phyloP scores from a whole-genome alignment of 352 stramenopile genomes.

The Blastocystis sp. region DNA sequence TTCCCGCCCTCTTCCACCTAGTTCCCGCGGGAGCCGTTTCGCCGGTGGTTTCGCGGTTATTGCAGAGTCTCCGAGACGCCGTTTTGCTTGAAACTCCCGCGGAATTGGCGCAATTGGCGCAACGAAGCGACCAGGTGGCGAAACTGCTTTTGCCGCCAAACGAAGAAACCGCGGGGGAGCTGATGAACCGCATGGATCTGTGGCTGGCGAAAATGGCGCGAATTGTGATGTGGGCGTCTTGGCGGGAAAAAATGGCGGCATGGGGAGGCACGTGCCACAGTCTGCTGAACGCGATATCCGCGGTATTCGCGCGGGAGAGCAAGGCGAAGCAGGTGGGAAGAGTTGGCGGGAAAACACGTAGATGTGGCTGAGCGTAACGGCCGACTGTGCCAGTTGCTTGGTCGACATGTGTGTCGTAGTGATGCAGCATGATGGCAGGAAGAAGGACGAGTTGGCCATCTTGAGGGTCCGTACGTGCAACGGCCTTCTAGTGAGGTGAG shows the following conservation, averaged over 20 bases:
- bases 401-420: neutral
- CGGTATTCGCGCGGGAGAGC: neutral
- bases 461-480: neutral
- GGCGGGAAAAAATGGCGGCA: neutral
- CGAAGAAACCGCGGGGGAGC: too few relatives aligned
- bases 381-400: neutral
- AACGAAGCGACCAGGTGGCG: too few relatives aligned
- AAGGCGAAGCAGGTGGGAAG: neutral
- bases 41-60: neutral
- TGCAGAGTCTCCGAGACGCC: neutral
- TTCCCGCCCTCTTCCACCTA: neutral
- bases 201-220: neutral
- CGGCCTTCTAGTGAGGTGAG: neutral
- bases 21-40: neutral
- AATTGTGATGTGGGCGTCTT: neutral
- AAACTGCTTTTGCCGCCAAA: too few relatives aligned
- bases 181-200: neutral
- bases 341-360: neutral
- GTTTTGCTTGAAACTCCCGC: too few relatives aligned
- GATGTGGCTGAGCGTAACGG: neutral
- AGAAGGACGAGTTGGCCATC: neutral
- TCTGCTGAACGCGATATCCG: neutral
- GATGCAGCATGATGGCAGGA: neutral
- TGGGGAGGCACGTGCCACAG: neutral
- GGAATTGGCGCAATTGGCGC: too few relatives aligned